Base-by-base conservation (phyloP, 208 protist species). In the Crithidia fasciculata region DNA sequence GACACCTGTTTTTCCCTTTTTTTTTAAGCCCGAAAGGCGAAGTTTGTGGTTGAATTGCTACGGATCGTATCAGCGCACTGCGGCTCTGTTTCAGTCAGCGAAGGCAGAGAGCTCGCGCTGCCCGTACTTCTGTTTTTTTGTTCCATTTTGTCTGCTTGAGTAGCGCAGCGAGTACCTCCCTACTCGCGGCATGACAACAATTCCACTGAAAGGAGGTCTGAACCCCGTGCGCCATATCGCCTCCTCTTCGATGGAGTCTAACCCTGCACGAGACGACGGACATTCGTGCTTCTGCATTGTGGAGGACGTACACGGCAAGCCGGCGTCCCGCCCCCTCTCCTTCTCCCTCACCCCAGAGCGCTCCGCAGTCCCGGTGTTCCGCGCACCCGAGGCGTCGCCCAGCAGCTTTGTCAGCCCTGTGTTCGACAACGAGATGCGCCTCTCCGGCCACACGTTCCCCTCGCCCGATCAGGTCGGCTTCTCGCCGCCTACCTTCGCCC, bases 251-350 rank as follows among this genome's bases (percentile, higher is more conserved):
- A 9, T 59, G 3, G 39, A 28, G 37, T 4, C 1, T 0, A 13
- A 49, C 9, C 45, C 45, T 8, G 45, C 9, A 8, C 12, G 9
- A 8, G 45, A 2, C 56, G 41, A 4, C n/a, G 16, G 19, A 39
- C 47, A 54, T 44, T 62, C 67, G 28, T 62, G 41, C 16, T 43
- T 54, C 44, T 62, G 56, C 66, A n/a, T 72, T 8, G 66, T 57
- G 4, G 66, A 78, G 43, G 64, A 78, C 40, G 4, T 72, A 0
- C 52, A 72, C 59, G 43, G 73, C 37, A 39, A 10, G 13, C 66
- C 65, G 3, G 73, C 66, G 0, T 54, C 73, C 2, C 52, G 40
- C 6, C 50, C 58, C 9, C 47, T 72, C 13, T 72, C 56, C 12
- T 56, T 57, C 0, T 72, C 52, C 36, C 3, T 39, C 8, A 62